Percentiles rank a stretch among this genome's conserved stretches.
Conservation (phyloP, 2,329 filamentous ascomycete genomes). For the Zasmidium cellare region DNA sequence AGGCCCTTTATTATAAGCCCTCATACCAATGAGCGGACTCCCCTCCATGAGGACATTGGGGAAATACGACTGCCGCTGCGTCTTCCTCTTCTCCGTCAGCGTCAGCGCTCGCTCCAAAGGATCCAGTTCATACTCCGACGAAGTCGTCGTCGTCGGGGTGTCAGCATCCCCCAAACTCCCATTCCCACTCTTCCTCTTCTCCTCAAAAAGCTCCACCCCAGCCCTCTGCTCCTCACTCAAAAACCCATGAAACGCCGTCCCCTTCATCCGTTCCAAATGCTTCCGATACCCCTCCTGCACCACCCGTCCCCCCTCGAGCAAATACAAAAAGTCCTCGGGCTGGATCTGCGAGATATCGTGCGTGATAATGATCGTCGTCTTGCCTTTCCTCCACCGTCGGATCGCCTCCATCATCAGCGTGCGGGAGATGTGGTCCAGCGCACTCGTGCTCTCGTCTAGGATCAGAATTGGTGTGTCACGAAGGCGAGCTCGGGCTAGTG, state of each 20-base stretch:
- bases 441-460: constrained; percentile 85
- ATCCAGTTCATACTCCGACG: constrained; percentile 16
- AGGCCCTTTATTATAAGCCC: constrained; percentile 14
- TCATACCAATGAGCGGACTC: constrained; percentile 26
- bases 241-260: constrained; percentile 35
- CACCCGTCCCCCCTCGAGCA: constrained; percentile 69
- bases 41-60: constrained; percentile 29
- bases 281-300: constrained; percentile 67
- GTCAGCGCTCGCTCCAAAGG: constrained; percentile 30
- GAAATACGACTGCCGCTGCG: constrained; percentile 25
- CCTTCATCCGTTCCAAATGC: constrained; percentile 48
- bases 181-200: constrained; percentile 10
- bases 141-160: too few relatives aligned
- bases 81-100: constrained; percentile 25
- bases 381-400: constrained; percentile 71
- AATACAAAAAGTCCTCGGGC: constrained; percentile 73
- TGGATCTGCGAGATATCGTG: constrained; percentile 80
- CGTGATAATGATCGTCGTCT: constrained; percentile 90
- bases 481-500: constrained; percentile 74
- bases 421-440: constrained; percentile 73
- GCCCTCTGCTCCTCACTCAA: constrained; percentile 25
- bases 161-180: not conserved
- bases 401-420: constrained; percentile 71
- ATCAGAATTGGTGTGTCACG: constrained; percentile 79
- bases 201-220: constrained; percentile 18